Percentiles rank a stretch among this genome's conserved stretches.
Evolutionary conservation across 805 yeast species (phyloP).

Genomic region (Komagataella pseudopastoris): DNA sequence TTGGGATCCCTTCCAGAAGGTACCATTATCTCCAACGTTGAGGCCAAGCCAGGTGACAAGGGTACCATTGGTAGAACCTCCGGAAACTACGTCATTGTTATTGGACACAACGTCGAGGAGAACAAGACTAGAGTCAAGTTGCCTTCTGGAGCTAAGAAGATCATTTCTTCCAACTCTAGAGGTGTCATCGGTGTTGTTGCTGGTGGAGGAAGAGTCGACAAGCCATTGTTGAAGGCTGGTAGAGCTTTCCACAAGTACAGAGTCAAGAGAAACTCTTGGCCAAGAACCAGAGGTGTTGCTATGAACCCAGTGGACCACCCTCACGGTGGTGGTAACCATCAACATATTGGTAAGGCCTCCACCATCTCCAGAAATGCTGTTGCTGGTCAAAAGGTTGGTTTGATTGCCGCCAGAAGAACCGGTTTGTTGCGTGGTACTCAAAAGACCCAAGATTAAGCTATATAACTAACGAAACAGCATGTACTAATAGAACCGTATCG

Average conservation of each 20-base stretch:
- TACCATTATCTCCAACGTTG: conserved; percentile 38
- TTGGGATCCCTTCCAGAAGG: conserved; percentile 72
- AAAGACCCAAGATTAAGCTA: conserved; percentile 25
- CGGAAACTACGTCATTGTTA: conserved; percentile 97
- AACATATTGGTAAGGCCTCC: conserved; percentile 99
- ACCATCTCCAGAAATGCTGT: conserved; percentile 99
- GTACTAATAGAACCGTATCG: background rate
- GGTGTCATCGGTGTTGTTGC: conserved; percentile 99
- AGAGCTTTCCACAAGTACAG: conserved; percentile 99
- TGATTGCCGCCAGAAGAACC: conserved; percentile 99
- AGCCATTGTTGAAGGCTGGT: conserved; percentile 99
- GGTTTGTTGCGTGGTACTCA: conserved; percentile 99
- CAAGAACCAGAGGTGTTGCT: conserved; percentile 99
- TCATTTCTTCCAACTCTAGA: conserved; percentile 91
- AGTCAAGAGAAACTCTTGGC: conserved; percentile 99
- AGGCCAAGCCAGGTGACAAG: conserved; percentile 40
- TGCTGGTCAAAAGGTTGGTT: conserved; percentile 99
- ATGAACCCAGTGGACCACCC: conserved; percentile 99
- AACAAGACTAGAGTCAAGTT: conserved; percentile 98
- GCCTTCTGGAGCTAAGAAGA: conserved; percentile 98
- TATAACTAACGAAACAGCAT: background rate
- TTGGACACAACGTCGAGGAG: conserved; percentile 99
- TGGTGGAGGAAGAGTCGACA: conserved; percentile 99
- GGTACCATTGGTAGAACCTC: conserved; percentile 99
- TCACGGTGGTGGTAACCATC: conserved; percentile 99